Base-by-base conservation (phyloP, 345 rosid species). In the Eucalyptus sp. region DNA sequence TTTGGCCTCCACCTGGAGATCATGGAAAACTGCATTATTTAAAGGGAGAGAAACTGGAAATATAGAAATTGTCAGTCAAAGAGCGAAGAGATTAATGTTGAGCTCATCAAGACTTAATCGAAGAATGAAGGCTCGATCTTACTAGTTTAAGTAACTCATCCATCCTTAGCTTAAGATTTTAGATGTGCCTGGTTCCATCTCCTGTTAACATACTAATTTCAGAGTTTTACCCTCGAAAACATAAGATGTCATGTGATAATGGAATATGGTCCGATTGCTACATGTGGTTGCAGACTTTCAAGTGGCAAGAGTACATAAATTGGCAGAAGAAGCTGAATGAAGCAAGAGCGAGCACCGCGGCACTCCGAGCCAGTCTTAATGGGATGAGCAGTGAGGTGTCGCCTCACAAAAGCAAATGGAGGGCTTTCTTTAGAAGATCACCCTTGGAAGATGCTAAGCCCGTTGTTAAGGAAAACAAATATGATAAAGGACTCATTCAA, bases 301-400 rank as follows among this genome's bases (percentile, higher is more conserved):
- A 96, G 93, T 97, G 99, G 99, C 94, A 97, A 92, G 99, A 97
- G 86, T 95, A 96, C 91, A 27, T 94, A 89, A 93, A 90, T 92
- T 96, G 96, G 97, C 94, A 93, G 94, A 95, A 91, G 95, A 96
- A 94, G 93, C 84, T 97, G 89, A 94, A 90, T 44, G 99, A 96
- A 93, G 98, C 97, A 89, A 95, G 91, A 90, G 94, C 93, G 11
- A 94, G 95, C 43, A 88, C 95, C 25, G 96, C 94, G 13, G 96
- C 96, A 11, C 95, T 93, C 29, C 95, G 93, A 92, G 96, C 94
- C 88, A 93, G 97, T 85, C 87, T 93, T 83, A 89, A 89, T 50
- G 90, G 92, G 88, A 50, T 93, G 91, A 89, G 87, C 50, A 68
- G 29, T 41, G 91, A 87, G 50, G 91, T 90, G 52, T 94, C 84